Evolutionary conservation across 345 rosid genomes (phyloP).

Genomic region (Gossypium herbaceum): DNA sequence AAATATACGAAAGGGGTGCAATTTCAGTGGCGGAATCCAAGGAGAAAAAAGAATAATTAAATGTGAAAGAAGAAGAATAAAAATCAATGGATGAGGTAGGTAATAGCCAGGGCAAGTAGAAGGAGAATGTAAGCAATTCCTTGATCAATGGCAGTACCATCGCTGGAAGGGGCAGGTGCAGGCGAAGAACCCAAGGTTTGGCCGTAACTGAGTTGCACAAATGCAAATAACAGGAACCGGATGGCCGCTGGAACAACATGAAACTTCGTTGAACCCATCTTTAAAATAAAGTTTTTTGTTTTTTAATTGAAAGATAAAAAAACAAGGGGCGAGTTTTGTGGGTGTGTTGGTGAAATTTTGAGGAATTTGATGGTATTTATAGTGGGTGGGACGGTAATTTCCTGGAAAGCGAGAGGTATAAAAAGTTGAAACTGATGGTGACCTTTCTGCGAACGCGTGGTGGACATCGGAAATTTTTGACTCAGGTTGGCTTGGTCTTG

Average conservation of each 20-base stretch:
- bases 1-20: background rate
- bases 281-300: background rate
- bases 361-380: background rate
- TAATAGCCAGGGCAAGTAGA: conserved; percentile 14
- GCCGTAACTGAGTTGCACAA: conserved; percentile 14
- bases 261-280: conserved; percentile 9
- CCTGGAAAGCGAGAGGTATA: background rate
- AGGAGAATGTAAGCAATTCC: conserved; percentile 19
- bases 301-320: background rate
- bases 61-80: background rate
- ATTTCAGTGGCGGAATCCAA: background rate
- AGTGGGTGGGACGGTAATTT: background rate
- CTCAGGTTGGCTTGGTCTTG: background rate
- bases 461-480: background rate
- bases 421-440: background rate
- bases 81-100: conserved; percentile 17
- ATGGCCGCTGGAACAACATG: background rate
- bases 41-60: background rate
- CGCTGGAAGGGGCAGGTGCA: conserved; percentile 14
- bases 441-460: background rate
- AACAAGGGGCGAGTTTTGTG: too few species aligned
- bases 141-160: conserved; percentile 15
- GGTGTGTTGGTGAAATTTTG: background rate
- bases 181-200: conserved; percentile 12
- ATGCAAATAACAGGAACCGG: background rate